phyloP scores from a whole-genome alignment of 1,284 basidiomycete genomes.

The Flammula alnicola region DNA sequence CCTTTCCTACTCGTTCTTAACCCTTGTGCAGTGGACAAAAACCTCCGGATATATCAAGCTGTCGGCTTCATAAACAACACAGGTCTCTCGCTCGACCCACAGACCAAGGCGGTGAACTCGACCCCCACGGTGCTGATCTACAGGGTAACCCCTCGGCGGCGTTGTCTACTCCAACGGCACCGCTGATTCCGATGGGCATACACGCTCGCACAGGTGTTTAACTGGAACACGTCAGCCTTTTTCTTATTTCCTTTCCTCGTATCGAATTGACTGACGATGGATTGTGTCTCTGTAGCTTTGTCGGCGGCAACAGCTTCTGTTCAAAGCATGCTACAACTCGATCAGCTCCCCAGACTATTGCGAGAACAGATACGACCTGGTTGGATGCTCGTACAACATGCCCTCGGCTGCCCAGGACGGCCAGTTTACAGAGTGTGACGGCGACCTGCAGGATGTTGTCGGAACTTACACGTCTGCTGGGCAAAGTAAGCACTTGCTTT shows the following conservation, averaged over 20 bases:
- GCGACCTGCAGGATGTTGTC: constrained; percentile 21
- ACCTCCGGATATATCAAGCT: constrained; percentile 23
- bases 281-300: constrained; percentile 24
- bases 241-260: background rate
- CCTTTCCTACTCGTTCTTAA: background rate
- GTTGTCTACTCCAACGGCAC: constrained; percentile 24
- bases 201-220: constrained; percentile 19
- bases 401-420: constrained; percentile 26
- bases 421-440: constrained; percentile 20
- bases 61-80: constrained; percentile 22
- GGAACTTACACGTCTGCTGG: constrained; percentile 17
- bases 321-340: constrained; percentile 36
- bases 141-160: constrained; percentile 23
- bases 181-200: constrained; percentile 19
- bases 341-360: constrained; percentile 31
- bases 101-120: constrained; percentile 22
- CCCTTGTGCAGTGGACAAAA: constrained; percentile 16
- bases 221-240: constrained; percentile 21
- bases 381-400: constrained; percentile 34
- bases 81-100: constrained; percentile 10
- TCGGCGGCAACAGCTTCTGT: constrained; percentile 34
- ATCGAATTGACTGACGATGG: no score
- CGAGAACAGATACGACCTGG: constrained; percentile 32
- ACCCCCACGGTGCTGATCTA: constrained; percentile 24
- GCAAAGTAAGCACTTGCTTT: constrained; percentile 9